phyloP scores from a whole-genome alignment of 2,329 filamentous ascomycete species.

The Alternaria tenuissima region DNA sequence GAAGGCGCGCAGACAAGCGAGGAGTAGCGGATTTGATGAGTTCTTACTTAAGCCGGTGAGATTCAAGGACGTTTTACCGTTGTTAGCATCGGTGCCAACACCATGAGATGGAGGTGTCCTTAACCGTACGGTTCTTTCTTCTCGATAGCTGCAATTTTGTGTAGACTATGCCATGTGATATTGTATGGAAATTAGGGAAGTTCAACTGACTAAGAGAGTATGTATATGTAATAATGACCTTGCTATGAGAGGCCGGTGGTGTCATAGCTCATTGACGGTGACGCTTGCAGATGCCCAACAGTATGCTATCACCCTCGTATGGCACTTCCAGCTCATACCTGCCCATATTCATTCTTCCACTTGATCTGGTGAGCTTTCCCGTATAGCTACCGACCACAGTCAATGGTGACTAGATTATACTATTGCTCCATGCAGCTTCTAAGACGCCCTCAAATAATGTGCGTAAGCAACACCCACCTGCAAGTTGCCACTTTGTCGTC shows the following conservation, averaged over 20 bases:
- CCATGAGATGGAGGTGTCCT: background rate
- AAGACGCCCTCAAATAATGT: background rate
- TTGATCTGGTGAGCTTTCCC: background rate
- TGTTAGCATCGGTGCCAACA: constrained; percentile 1
- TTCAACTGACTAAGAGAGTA: background rate
- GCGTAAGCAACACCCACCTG: background rate
- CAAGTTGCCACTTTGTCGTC: background rate
- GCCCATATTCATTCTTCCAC: background rate
- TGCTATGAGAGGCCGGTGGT: too few relatives aligned
- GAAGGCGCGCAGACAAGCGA: constrained; percentile 23
- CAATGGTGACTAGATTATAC: background rate
- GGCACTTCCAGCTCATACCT: background rate
- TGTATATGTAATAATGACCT: background rate
- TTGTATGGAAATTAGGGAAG: background rate
- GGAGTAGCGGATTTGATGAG: constrained; percentile 27
- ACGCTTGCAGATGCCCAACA: background rate
- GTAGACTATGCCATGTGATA: background rate
- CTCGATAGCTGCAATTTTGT: background rate
- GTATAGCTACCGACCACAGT: background rate
- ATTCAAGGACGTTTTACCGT: constrained; percentile 26
- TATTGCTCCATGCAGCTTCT: background rate
- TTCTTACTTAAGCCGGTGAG: constrained; percentile 37
- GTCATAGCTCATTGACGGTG: too few relatives aligned
- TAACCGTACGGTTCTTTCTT: background rate
- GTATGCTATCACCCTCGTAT: background rate